These are phyloP conservation scores for Fusarium palustre DNA, from an alignment of 2,329 filamentous ascomycete species.

Conservation along the genomic window DNA sequence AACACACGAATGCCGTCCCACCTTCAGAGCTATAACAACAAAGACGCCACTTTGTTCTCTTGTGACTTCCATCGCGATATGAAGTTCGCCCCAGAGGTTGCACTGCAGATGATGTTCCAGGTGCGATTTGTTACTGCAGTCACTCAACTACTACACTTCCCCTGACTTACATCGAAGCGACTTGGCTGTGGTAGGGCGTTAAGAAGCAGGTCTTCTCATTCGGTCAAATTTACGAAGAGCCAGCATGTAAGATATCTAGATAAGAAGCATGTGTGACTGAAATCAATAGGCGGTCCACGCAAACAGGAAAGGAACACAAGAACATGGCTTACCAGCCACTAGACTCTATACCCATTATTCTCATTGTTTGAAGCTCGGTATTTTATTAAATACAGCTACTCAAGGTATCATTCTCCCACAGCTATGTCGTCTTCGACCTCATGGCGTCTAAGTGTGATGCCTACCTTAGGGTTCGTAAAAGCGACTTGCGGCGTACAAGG, in stretches of 20 bases:
- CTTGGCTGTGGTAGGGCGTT: not conserved
- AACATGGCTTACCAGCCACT: not conserved
- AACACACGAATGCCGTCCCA: conserved; percentile 37
- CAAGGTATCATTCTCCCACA: not conserved
- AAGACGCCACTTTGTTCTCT: conserved; percentile 9
- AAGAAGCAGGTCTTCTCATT: not conserved
- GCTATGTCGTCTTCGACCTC: not conserved
- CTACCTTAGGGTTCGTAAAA: not conserved
- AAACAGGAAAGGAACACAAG: not conserved
- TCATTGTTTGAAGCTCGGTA: not conserved
- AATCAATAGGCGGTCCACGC: no score
- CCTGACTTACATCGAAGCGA: conserved; percentile 12
- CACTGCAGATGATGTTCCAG: conserved; percentile 41
- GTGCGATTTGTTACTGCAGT: conserved; percentile 18
- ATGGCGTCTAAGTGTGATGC: not conserved
- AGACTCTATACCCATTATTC: not conserved
- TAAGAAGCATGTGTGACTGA: no score
- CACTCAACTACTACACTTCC: conserved; percentile 10
- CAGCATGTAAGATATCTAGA: no score
- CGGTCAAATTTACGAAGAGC: no score
- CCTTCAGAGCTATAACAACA: conserved; percentile 17
- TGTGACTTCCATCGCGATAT: not conserved
- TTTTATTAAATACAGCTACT: not conserved
- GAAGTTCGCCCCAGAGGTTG: conserved; percentile 17
- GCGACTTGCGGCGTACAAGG: no score